phyloP scores from a whole-genome alignment of 2,329 filamentous ascomycete species.

The Teratosphaeria pseudoeucalypti region DNA sequence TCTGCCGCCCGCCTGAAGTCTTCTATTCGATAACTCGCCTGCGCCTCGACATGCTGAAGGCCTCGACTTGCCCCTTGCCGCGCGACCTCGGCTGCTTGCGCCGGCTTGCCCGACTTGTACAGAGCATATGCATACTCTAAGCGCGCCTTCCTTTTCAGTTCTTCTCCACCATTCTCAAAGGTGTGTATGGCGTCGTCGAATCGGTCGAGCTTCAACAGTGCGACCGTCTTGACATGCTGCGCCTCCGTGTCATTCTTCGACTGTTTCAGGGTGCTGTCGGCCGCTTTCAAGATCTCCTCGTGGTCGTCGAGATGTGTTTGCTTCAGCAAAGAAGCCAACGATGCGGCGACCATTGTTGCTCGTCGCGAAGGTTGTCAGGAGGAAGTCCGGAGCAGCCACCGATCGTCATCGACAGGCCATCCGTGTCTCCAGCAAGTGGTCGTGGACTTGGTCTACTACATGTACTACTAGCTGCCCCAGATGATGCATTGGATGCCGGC shows the following conservation, averaged over 20 bases:
- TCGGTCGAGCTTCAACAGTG: slow-evolving; percentile 71
- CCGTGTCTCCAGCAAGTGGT: background rate
- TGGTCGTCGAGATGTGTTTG: slow-evolving; percentile 57
- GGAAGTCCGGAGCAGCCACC: background rate
- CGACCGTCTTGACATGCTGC: slow-evolving; percentile 60
- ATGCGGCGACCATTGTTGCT: background rate
- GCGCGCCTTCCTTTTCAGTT: slow-evolving; percentile 49
- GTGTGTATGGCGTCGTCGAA: slow-evolving; percentile 66
- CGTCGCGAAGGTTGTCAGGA: background rate
- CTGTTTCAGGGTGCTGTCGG: slow-evolving; percentile 47
- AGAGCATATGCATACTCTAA: slow-evolving; percentile 73
- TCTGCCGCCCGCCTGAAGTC: slow-evolving; percentile 56
- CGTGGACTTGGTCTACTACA: background rate
- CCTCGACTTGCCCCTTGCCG: slow-evolving; percentile 35
- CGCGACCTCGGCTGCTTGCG: slow-evolving; percentile 50
- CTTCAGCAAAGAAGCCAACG: slow-evolving; percentile 45
- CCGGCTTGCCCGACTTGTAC: slow-evolving; percentile 64
- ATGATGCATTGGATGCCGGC: background rate
- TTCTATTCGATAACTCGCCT: slow-evolving; percentile 64
- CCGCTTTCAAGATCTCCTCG: slow-evolving; percentile 58
- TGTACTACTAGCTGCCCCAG: background rate
- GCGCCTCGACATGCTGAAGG: slow-evolving; percentile 50
- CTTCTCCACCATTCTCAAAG: slow-evolving; percentile 53
- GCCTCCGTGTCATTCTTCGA: slow-evolving; percentile 50
- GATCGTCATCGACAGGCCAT: background rate